Evolutionary conservation across 2,329 filamentous ascomycete species (phyloP).

Genomic region (Annulohypoxylon truncatum): DNA sequence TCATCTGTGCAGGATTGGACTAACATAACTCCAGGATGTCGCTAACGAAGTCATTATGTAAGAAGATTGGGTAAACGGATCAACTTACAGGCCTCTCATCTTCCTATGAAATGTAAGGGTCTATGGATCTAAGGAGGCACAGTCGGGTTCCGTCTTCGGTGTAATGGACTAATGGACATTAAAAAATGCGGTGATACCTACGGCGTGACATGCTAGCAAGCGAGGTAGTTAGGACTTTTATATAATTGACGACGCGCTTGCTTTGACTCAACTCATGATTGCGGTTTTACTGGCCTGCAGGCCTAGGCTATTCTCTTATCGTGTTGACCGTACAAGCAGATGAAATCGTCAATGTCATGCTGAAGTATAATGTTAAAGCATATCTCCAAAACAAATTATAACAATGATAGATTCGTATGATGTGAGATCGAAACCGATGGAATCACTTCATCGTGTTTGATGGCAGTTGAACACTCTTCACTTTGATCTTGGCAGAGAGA

Average conservation of each 20-base stretch:
- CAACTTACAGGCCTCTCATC: slow-evolving; percentile 29
- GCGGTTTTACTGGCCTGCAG: background rate
- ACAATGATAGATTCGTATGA: no score
- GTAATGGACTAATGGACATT: slow-evolving; percentile 35
- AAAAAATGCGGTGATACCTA: slow-evolving; percentile 34
- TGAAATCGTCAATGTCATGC: no score
- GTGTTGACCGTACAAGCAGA: no score
- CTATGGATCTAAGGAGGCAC: slow-evolving; percentile 6
- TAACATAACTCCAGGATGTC: slow-evolving; percentile 73
- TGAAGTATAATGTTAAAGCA: no score
- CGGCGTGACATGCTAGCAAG: slow-evolving; percentile 19
- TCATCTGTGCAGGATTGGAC: slow-evolving; percentile 30
- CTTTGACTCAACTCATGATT: background rate
- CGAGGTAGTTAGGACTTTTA: slow-evolving; percentile 27
- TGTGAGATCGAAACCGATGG: no score
- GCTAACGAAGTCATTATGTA: slow-evolving; percentile 93
- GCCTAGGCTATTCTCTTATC: background rate
- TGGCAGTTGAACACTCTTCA: no score
- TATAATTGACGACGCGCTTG: slow-evolving; percentile 28
- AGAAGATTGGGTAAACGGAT: slow-evolving; percentile 40
- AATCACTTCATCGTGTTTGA: no score
- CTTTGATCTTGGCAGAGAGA: no score
- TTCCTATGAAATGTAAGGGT: slow-evolving; percentile 18
- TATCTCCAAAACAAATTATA: no score
- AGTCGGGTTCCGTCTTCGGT: slow-evolving; percentile 21